Evolutionary conservation across 768 basidiomycete genomes (phyloP).

Genomic region (Pleurotus tuoliensis): DNA sequence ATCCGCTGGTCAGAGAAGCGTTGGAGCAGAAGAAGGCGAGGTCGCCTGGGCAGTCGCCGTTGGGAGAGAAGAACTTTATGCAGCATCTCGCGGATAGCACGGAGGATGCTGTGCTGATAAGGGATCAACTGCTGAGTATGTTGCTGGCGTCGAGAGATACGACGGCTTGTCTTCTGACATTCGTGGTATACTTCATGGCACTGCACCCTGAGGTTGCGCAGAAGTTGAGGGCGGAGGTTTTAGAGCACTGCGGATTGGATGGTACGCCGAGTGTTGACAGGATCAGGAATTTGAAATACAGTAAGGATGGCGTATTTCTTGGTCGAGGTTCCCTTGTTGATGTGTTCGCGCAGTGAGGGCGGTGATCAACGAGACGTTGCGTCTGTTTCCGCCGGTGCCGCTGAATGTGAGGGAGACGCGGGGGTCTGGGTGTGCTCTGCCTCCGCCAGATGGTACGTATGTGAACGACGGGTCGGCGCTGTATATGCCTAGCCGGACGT

Average conservation of each 20-base stretch:
- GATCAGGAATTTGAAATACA: conserved; percentile 60
- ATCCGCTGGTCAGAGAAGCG: conserved; percentile 57
- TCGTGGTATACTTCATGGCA: conserved; percentile 65
- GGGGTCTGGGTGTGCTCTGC: conserved; percentile 43
- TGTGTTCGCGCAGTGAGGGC: conserved; percentile 51
- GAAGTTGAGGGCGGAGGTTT: conserved; percentile 57
- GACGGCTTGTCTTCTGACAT: conserved; percentile 68
- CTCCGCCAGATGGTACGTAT: conserved; percentile 48
- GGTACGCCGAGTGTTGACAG: conserved; percentile 49
- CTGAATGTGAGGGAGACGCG: conserved; percentile 64
- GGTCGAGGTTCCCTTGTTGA: background rate
- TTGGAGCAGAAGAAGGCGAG: conserved; percentile 39
- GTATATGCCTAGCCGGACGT: conserved; percentile 56
- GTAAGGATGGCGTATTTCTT: conserved; percentile 37
- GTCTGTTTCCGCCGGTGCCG: conserved; percentile 78
- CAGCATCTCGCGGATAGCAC: conserved; percentile 66
- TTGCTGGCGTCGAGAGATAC: conserved; percentile 78
- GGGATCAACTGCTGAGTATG: conserved; percentile 76
- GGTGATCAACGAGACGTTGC: conserved; percentile 74
- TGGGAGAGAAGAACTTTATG: conserved; percentile 59
- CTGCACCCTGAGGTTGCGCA: conserved; percentile 53
- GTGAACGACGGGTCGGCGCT: conserved; percentile 32
- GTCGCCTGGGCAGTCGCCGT: conserved; percentile 13
- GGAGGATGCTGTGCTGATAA: conserved; percentile 58
- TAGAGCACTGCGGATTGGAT: conserved; percentile 47